Evolutionary conservation across 2,329 filamentous ascomycete genomes (phyloP), one percentile per base, ranked within the genome.

Genomic region (Trichophyton mentagrophytes): DNA sequence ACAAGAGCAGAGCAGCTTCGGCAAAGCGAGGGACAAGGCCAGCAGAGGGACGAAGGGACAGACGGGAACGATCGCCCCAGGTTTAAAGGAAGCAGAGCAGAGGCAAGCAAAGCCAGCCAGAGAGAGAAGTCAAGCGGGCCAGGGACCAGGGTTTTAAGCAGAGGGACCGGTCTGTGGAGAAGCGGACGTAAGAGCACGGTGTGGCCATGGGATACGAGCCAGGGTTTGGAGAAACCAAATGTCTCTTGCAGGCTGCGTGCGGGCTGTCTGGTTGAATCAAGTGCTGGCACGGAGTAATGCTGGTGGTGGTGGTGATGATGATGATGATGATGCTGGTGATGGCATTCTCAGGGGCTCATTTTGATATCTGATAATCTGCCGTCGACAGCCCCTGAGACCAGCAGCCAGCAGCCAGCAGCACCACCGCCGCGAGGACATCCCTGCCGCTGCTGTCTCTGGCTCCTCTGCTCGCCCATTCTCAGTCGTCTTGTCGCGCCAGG

Each of bases 121-220:
- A 22, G 22, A 22, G 20, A 22, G 11, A 47, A 7, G 44, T 20
- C 44, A 47, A 47, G 44, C n/a, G 25, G 27, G 49, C 30, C 49
- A 15, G 27, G 49, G 49, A 27, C 27, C 17, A 55, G 20, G 46
- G 46, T 22, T 25, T 20, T 8, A 47, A 47, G 17, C 20, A 20
- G 17, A 9, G 15, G 8, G 22, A 27, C 47, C 44, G 9, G 44
- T 22, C 20, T 53, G 30, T 55, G 49, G 49, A 55, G 49, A 55
- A 36, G 33, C 49, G 49, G 49, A 55, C 25, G 49, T 55, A 55
- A 55, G 27, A 55, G 46, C 15, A 25, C 47, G 3, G 33, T 27
- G 47, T 25, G 33, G 49, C 49, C 22, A 55, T 55, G 36, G 49
- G 49, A 55, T 55, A 55, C 49, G 49, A 55, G 49, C 49, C 33